Evolutionary conservation across 75 land plant genomes (phyloP).

Genomic region (Adiantum capillusveneris): DNA sequence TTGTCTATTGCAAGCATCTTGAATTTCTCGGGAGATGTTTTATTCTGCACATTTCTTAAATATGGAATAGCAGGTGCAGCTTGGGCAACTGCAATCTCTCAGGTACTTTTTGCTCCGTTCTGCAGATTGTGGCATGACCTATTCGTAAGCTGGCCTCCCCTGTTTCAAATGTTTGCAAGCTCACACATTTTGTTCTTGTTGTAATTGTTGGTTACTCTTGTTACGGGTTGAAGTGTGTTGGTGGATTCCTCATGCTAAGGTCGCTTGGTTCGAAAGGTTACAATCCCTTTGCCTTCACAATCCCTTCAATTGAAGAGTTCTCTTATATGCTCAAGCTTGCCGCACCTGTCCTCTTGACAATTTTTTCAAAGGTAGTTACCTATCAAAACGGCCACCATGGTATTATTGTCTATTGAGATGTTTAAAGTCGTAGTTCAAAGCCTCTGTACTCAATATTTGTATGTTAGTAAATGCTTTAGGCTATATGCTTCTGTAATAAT

Average conservation of each 20-base stretch:
- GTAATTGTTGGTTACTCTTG: background rate
- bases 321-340: slow-evolving; percentile 53
- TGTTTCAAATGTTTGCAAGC: background rate
- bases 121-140: too few relatives aligned
- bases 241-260: slow-evolving; percentile 65
- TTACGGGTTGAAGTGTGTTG: slow-evolving; percentile 47
- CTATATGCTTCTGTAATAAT: too few relatives aligned
- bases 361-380: slow-evolving; percentile 66
- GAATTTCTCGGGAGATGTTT: slow-evolving; percentile 65
- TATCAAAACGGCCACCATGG: too few relatives aligned
- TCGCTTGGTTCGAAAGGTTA: slow-evolving; percentile 61
- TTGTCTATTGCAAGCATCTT: slow-evolving; percentile 62
- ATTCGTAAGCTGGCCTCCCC: too few relatives aligned
- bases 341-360: slow-evolving; percentile 77
- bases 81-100: slow-evolving; percentile 94
- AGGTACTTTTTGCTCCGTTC: slow-evolving; percentile 27
- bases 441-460: too few relatives aligned
- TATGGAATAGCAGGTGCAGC: slow-evolving; percentile 98
- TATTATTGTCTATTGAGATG: too few relatives aligned
- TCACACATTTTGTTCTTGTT: background rate
- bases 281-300: slow-evolving; percentile 38
- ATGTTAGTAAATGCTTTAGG: too few relatives aligned
- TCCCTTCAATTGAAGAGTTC: slow-evolving; percentile 60
- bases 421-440: too few relatives aligned
- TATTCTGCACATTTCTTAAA: slow-evolving; percentile 55